Conservation (phyloP, 2,329 filamentous ascomycete genomes). For the Pseudogymnoascus sp. region DNA sequence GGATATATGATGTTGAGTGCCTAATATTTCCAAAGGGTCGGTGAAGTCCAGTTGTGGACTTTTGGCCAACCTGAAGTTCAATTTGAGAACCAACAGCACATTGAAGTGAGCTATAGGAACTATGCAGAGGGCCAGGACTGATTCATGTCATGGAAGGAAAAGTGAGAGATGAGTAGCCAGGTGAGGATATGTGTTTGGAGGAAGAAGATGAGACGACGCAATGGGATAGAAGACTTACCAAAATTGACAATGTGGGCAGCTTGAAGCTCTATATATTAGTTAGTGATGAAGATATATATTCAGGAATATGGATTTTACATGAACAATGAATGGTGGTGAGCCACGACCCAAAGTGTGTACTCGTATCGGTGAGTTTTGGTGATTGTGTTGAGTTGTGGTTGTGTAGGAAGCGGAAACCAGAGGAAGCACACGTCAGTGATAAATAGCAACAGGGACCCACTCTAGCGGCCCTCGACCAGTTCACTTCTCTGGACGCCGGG, state of each 20-base stretch:
- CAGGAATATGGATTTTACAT: background rate
- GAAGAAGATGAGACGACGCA: background rate
- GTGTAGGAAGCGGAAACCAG: background rate
- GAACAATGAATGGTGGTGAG: background rate
- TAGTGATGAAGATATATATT: background rate
- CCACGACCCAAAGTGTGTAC: background rate
- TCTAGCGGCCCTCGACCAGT: background rate
- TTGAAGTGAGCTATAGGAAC: background rate
- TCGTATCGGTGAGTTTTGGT: background rate
- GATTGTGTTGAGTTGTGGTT: background rate
- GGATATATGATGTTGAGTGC: background rate
- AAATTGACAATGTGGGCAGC: background rate
- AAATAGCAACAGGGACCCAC: background rate
- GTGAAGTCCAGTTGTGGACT: background rate
- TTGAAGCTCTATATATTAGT: slow-evolving; percentile 3
- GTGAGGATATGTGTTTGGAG: background rate
- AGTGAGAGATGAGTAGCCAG: background rate
- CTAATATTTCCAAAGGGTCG: background rate
- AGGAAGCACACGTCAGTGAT: background rate
- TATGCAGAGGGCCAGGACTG: background rate
- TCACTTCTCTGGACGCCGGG: background rate
- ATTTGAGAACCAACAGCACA: background rate
- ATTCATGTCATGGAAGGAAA: background rate
- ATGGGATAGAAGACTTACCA: background rate
- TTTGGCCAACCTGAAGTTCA: background rate